Evolutionary conservation across 2,329 filamentous ascomycete species (phyloP).

Genomic region (Gnomoniopsis sp.): DNA sequence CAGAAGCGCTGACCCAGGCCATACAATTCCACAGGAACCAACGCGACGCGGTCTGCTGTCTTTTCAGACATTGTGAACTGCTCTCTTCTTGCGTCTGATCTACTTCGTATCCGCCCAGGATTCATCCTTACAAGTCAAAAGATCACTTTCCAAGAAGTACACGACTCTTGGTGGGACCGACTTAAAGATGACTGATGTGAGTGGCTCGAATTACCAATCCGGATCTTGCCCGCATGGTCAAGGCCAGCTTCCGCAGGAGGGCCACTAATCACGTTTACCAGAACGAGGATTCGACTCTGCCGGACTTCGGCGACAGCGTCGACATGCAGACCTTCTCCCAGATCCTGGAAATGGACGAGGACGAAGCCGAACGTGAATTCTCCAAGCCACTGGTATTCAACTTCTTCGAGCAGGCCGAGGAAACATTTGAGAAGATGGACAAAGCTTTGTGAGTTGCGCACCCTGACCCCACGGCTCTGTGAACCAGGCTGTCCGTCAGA

Average conservation of each 20-base stretch:
- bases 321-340: constrained; percentile 82
- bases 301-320: constrained; percentile 71
- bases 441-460: constrained; percentile 65
- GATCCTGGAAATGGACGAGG: constrained; percentile 98
- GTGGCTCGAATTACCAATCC: background rate
- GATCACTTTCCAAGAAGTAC: constrained; percentile 7
- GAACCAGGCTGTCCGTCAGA: constrained; percentile 6
- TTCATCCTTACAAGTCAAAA: constrained; percentile 3
- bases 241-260: background rate
- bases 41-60: constrained; percentile 2
- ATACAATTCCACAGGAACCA: constrained; percentile 13
- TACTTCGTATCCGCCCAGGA: background rate
- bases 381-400: constrained; percentile 83
- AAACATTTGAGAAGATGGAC: constrained; percentile 85
- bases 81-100: constrained; percentile 5
- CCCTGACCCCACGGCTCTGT: background rate
- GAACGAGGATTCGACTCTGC: constrained; percentile 36
- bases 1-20: constrained; percentile 17
- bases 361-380: constrained; percentile 80
- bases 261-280: constrained; percentile 1
- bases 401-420: constrained; percentile 88
- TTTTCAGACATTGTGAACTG: constrained; percentile 8
- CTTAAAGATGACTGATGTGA: constrained; percentile 18
- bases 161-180: constrained; percentile 5
- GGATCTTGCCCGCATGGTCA: background rate